Percentiles rank a stretch among this genome's conserved stretches.
Evolutionary conservation across 768 basidiomycete genomes (phyloP).

Genomic region (Cubamyces lactineus): DNA sequence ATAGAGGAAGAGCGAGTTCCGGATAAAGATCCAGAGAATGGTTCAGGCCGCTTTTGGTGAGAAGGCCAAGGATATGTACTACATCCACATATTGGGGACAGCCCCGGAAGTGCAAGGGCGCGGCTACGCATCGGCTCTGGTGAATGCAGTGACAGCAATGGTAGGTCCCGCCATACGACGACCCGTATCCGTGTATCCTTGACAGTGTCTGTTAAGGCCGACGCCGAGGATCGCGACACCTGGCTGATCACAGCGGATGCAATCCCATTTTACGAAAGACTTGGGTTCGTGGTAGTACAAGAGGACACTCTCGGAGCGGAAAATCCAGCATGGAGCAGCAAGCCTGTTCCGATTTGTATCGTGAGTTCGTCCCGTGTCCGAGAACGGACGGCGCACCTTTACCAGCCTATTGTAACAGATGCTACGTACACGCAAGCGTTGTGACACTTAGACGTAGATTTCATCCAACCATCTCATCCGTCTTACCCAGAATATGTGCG

Average conservation of each 20-base stretch:
- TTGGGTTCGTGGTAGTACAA: constrained; percentile 15
- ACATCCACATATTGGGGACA: constrained; percentile 11
- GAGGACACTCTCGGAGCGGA: constrained; percentile 9
- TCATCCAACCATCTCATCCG: too few relatives aligned
- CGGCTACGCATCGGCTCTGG: constrained; percentile 24
- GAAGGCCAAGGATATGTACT: constrained; percentile 13
- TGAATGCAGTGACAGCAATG: constrained; percentile 2
- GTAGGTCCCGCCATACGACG: not conserved
- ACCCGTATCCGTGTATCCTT: not conserved
- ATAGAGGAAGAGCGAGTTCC: too few relatives aligned
- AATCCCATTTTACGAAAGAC: constrained; percentile 21
- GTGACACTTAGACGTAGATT: too few relatives aligned
- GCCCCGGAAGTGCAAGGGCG: constrained; percentile 18
- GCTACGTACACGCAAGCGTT: too few relatives aligned
- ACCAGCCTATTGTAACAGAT: too few relatives aligned
- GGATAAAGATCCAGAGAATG: too few relatives aligned
- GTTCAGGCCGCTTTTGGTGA: too few relatives aligned
- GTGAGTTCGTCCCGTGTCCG: not conserved
- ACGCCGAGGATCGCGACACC: constrained; percentile 11
- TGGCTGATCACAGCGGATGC: constrained; percentile 25
- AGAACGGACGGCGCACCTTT: too few relatives aligned
- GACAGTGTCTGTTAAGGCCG: constrained; percentile 10
- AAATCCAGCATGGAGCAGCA: constrained; percentile 21
- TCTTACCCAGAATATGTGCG: too few relatives aligned
- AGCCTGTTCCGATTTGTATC: not conserved